Percentiles rank a stretch among this genome's conserved stretches.
These are phyloP conservation scores for Candida insectorum DNA, from an alignment of 805 yeast species.

Conservation along the genomic window DNA sequence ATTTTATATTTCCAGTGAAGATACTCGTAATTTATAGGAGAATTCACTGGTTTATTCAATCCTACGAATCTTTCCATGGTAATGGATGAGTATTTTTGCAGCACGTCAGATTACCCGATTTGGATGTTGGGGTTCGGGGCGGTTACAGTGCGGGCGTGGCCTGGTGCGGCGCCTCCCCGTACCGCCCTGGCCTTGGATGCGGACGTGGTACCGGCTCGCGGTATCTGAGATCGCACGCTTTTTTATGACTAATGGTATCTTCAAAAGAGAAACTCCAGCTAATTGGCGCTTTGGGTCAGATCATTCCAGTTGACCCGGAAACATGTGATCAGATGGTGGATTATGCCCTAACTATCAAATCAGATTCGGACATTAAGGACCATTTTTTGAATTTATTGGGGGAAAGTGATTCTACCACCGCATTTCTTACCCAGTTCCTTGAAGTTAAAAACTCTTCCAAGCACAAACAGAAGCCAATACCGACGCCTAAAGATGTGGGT, in stretches of 20 bases:
- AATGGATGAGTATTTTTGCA: too few relatives aligned
- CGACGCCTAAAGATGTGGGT: neutral
- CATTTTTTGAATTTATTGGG: conserved; percentile 59
- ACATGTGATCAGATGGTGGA: conserved; percentile 53
- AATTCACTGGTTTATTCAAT: too few relatives aligned
- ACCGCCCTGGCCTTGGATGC: too few relatives aligned
- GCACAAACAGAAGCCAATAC: neutral
- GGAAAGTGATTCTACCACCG: conserved; percentile 49
- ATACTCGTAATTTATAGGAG: too few relatives aligned
- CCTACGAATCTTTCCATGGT: too few relatives aligned
- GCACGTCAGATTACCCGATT: too few relatives aligned
- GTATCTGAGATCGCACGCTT: too few relatives aligned
- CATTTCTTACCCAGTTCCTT: conserved; percentile 45
- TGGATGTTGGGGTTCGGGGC: too few relatives aligned
- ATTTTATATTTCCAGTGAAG: conserved; percentile 35
- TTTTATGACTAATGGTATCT: too few relatives aligned
- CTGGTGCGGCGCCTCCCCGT: too few relatives aligned
- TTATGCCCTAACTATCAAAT: conserved; percentile 45
- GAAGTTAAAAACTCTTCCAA: conserved; percentile 22
- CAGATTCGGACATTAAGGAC: conserved; percentile 45
- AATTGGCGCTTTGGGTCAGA: conserved; percentile 7
- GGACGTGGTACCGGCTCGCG: too few relatives aligned
- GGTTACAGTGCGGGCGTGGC: too few relatives aligned
- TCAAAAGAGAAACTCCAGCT: conserved; percentile 6
- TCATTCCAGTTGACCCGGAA: conserved; percentile 57